Evolutionary conservation across 2,329 filamentous ascomycete genomes (phyloP).

Genomic region (Ophiostoma montium): DNA sequence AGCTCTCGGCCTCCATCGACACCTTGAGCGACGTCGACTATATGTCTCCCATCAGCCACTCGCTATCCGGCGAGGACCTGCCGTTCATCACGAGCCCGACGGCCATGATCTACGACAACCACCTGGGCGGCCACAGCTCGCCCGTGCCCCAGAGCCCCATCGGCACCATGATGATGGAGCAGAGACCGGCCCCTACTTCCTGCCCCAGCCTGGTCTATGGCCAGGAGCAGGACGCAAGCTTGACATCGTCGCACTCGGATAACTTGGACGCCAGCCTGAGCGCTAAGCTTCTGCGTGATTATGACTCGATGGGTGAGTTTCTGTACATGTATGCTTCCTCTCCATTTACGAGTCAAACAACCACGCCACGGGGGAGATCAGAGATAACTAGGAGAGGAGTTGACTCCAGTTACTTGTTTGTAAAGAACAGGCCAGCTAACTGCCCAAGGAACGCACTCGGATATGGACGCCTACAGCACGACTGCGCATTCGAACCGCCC

Average conservation of each 20-base stretch:
- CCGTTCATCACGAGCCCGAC: constrained; percentile 41
- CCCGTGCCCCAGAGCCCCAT: constrained; percentile 36
- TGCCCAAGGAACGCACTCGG: constrained; percentile 22
- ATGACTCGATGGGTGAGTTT: constrained; percentile 41
- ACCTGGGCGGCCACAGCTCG: constrained; percentile 19
- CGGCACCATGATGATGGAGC: constrained; percentile 40
- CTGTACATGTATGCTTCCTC: constrained; percentile 15
- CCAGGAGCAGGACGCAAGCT: constrained; percentile 45
- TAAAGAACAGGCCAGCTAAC: too few species aligned
- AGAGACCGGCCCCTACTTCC: constrained; percentile 40
- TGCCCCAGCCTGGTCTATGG: constrained; percentile 48
- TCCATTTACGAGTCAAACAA: constrained; percentile 6
- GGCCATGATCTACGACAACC: constrained; percentile 41
- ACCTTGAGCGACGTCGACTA: constrained; percentile 50
- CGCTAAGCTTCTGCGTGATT: constrained; percentile 39
- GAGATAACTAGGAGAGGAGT: not conserved
- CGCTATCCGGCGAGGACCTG: constrained; percentile 39
- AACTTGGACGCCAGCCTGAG: constrained; percentile 41
- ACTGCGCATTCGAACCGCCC: constrained; percentile 33
- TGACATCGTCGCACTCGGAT: constrained; percentile 41
- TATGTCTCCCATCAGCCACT: constrained; percentile 40
- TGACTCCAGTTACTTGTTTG: not conserved
- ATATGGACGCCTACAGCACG: constrained; percentile 37
- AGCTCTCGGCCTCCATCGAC: constrained; percentile 41
- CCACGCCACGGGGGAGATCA: not conserved